phyloP scores from a whole-genome alignment of 169 alveolate genomes.

The Plasmodium blacklocki region DNA sequence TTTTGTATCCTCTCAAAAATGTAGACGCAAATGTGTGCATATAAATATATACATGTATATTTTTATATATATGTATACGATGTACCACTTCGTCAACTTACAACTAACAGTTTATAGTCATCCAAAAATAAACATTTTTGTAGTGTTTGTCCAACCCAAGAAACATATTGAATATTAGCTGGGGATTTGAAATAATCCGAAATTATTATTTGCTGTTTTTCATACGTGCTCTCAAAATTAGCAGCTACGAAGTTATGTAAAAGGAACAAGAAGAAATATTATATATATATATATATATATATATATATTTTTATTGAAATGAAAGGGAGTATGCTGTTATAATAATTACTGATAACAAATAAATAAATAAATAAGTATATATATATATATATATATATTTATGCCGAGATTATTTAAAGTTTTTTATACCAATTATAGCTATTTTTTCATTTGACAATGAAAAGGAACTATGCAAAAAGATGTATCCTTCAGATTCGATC shows the following conservation, averaged over 20 bases:
- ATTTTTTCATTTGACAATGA: conserved; percentile 50
- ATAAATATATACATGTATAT: not conserved
- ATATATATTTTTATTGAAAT: not conserved
- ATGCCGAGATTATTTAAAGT: not conserved
- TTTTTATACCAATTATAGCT: conserved; percentile 51
- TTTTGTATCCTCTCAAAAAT: not conserved
- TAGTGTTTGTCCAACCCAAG: conserved; percentile 71
- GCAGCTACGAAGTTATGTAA: conserved; percentile 24
- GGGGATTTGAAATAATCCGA: conserved; percentile 35
- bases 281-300: not conserved
- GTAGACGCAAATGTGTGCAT: not conserved
- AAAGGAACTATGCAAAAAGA: conserved; percentile 42
- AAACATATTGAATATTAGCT: conserved; percentile 31
- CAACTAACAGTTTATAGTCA: conserved; percentile 45
- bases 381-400: not conserved
- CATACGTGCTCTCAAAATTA: conserved; percentile 30
- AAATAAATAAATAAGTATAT: too few relatives aligned
- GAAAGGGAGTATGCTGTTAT: not conserved
- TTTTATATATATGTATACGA: not conserved
- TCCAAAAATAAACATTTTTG: conserved; percentile 52
- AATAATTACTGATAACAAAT: not conserved
- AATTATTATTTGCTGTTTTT: conserved; percentile 67
- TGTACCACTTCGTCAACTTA: conserved; percentile 1
- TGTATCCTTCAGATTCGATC: conserved; percentile 59
- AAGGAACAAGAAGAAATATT: not conserved